Evolutionary conservation across 2,329 filamentous ascomycete genomes (phyloP), one percentile per base, ranked within the genome.

Genomic region (Thielaviopsis ethacetica): DNA sequence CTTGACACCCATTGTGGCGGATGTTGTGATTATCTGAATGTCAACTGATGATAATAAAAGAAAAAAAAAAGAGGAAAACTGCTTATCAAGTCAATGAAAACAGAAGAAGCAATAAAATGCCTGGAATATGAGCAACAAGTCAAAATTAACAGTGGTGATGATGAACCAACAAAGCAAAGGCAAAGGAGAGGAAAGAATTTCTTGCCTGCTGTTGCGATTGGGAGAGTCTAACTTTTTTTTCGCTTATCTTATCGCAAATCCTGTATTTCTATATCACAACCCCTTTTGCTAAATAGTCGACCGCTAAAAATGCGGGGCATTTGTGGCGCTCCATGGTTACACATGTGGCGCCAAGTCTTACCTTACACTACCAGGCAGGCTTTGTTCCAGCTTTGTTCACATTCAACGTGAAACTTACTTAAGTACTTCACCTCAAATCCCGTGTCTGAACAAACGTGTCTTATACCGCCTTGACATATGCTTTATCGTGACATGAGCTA

Each of bases 1-100:
- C 34, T 58, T 59, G 54, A 58, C 19, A 52, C 60, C 65, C 64
- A 65, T 65, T 34, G 41, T 60, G 30, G 55, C 53, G 53, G 30
- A 65, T 66, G 24, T 59, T 59, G 57, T 56, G n/a, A 53, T 9
- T 54, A 34, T 38, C n/a, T 52, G 10, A 9, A 34, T 50, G 26
- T 47, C 21, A 5, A 24, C 15, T 51, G 27, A 12, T 10, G 15
- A 53, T n/a, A n/a, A n/a, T 50, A 53, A 44, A 27, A 51, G 27
- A 47, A 61, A 57, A 61, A 52, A 57, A 57, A 54, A 21, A 58
- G 44, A 54, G 55, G 54, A 50, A 54, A 22, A 30, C 34, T 47
- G 47, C 3, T 5, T 52, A 27, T 15, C 44, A 49, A 57, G 26
- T 10, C 38, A 59, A 52, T 17, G 44, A 54, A 54, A n/a, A 27